Evolutionary conservation across 2,329 filamentous ascomycete species (phyloP).

Genomic region (Blastomyces parvus): DNA sequence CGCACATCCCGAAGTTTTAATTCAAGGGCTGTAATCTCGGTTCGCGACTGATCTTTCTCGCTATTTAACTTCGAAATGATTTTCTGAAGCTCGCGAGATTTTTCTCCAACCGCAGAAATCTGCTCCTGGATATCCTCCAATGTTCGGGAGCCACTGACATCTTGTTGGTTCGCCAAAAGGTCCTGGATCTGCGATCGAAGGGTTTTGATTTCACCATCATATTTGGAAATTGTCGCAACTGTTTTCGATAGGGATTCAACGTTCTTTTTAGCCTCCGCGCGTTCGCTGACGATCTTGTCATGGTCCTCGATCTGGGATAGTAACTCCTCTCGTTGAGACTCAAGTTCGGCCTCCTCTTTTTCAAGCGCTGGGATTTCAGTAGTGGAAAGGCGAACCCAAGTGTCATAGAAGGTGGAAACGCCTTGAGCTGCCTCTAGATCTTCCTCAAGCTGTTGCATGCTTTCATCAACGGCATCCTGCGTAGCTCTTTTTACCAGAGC

Average conservation of each 20-base stretch:
- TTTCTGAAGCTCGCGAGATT: conserved; percentile 54
- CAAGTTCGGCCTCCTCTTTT: conserved; percentile 52
- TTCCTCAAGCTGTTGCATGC: conserved; percentile 53
- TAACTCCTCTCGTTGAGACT: conserved; percentile 52
- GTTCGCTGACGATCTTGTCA: conserved; percentile 56
- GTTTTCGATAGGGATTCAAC: conserved; percentile 68
- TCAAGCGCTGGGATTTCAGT: conserved; percentile 62
- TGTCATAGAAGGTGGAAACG: conserved; percentile 61
- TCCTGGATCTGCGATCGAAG: conserved; percentile 65
- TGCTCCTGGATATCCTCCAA: conserved; percentile 77
- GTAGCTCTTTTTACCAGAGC: conserved; percentile 41
- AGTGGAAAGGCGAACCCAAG: conserved; percentile 56
- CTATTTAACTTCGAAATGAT: conserved; percentile 55
- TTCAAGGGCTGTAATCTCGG: conserved; percentile 60
- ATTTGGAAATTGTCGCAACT: conserved; percentile 64
- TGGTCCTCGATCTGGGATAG: conserved; percentile 56
- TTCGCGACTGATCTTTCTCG: conserved; percentile 63
- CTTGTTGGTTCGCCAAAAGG: conserved; percentile 65
- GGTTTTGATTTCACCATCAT: conserved; percentile 59
- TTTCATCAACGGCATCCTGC: conserved; percentile 51
- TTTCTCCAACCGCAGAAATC: conserved; percentile 56
- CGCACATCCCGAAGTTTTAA: conserved; percentile 65
- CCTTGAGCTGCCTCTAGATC: conserved; percentile 54
- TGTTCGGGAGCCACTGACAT: conserved; percentile 55
- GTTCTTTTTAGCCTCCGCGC: conserved; percentile 58